A percentile compares a stretch with the other conserved stretches of the same genome.
Evolutionary conservation across 1,139 yeast species (phyloP).

Genomic region (Sugiyamaella grinbergsii): DNA sequence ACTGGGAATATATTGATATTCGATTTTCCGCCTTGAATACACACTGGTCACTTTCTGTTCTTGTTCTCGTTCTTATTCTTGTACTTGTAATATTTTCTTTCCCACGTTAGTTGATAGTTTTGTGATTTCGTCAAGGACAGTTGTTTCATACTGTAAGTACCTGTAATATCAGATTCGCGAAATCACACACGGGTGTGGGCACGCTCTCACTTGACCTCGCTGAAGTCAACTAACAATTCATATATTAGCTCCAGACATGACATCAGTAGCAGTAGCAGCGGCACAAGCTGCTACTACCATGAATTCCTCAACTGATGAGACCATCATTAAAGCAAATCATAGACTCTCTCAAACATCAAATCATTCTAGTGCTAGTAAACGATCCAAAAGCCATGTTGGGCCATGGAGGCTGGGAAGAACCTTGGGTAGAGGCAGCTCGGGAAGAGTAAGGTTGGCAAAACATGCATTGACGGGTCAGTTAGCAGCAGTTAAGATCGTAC

Average conservation of each 20-base stretch:
- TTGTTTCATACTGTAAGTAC: neutral
- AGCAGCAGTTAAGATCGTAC: constrained; percentile 96
- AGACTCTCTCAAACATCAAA: constrained; percentile 67
- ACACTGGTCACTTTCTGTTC: neutral
- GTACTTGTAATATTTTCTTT: neutral
- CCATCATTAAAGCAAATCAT: constrained; percentile 58
- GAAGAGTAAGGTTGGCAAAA: constrained; percentile 89
- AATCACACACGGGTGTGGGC: no score
- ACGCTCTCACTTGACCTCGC: no score
- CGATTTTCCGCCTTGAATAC: neutral
- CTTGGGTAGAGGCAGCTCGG: constrained; percentile 92
- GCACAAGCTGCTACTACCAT: constrained; percentile 21
- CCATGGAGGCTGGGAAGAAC: constrained; percentile 98
- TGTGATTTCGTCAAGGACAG: neutral
- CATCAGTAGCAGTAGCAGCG: constrained; percentile 26
- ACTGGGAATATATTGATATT: neutral
- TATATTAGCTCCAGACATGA: constrained; percentile 15
- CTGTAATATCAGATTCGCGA: neutral
- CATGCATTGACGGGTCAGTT: constrained; percentile 80
- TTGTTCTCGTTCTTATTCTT: neutral
- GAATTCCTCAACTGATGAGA: constrained; percentile 1
- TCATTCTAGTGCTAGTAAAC: constrained; percentile 48
- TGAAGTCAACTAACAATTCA: neutral
- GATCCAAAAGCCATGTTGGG: constrained; percentile 77
- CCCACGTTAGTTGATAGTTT: neutral